phyloP scores from a whole-genome alignment of 768 basidiomycete species.

The Hypsizygus marmoreus region DNA sequence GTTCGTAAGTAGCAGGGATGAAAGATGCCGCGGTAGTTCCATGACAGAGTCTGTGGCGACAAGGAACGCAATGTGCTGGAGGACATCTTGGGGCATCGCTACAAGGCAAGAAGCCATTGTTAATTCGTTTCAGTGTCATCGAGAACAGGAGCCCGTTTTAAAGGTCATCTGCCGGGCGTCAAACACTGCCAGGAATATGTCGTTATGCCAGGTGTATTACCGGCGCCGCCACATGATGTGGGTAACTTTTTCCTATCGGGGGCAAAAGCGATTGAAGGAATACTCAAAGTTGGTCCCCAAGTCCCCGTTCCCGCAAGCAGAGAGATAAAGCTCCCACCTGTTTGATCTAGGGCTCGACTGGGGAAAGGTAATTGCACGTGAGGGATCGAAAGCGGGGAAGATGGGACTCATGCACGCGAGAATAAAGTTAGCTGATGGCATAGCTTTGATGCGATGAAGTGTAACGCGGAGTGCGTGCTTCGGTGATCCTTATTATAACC shows the following conservation, averaged over 20 bases:
- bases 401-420: neutral
- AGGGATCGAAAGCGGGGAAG: neutral
- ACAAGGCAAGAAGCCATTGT: slow-evolving; percentile 51
- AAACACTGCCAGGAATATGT: neutral
- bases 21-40: slow-evolving; percentile 42
- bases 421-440: neutral
- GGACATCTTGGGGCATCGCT: slow-evolving; percentile 54
- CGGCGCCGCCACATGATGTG: too few species aligned
- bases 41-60: slow-evolving; percentile 38
- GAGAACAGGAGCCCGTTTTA: neutral
- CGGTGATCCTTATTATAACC: too few species aligned
- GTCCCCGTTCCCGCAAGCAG: neutral
- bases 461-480: too few species aligned
- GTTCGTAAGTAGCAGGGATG: slow-evolving; percentile 46
- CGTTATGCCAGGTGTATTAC: too few species aligned
- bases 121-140: neutral
- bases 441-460: too few species aligned
- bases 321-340: neutral
- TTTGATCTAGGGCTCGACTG: neutral
- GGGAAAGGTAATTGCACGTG: neutral
- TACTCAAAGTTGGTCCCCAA: too few species aligned
- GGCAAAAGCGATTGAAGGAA: too few species aligned
- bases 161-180: slow-evolving; percentile 1
- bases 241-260: neutral
- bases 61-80: slow-evolving; percentile 55